Conservation (phyloP, 164 flowering plant species). For the Aristolochia californica region DNA sequence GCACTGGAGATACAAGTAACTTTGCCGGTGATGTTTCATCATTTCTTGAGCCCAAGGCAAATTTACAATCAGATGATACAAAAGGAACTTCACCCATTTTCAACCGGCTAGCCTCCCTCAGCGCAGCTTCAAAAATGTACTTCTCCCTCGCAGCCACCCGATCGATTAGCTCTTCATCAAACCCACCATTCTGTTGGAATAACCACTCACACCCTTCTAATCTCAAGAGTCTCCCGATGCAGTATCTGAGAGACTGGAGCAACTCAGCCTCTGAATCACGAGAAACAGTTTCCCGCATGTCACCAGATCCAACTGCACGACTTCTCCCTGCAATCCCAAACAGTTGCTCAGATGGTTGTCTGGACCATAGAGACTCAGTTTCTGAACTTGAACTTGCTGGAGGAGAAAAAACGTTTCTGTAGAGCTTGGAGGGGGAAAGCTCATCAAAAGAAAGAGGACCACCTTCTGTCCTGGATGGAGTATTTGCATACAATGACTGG, state of each 20-base stretch:
- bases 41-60: constrained; percentile 34
- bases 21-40: constrained; percentile 27
- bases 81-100: constrained; percentile 29
- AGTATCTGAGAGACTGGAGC: constrained; percentile 64
- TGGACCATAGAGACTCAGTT: constrained; percentile 67
- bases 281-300: constrained; percentile 17
- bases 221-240: constrained; percentile 61
- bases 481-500: constrained; percentile 22
- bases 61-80: constrained; percentile 26
- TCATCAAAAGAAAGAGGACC: constrained; percentile 49
- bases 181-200: constrained; percentile 75
- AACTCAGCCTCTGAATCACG: constrained; percentile 53
- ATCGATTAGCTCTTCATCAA: constrained; percentile 85
- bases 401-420: constrained; percentile 36
- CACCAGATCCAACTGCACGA: constrained; percentile 14
- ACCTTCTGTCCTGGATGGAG: constrained; percentile 28
- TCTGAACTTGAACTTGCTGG: constrained; percentile 28
- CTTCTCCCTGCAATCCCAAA: constrained; percentile 59
- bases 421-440: constrained; percentile 46
- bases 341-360: constrained; percentile 82
- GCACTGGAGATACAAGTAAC: constrained; percentile 36
- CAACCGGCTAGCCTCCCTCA: constrained; percentile 27
- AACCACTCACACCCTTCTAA: constrained; percentile 94
- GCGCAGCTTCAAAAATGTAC: constrained; percentile 54
- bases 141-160: constrained; percentile 83